Evolutionary conservation across 225 moss, liverwort and hornwort species (phyloP), one percentile per base, ranked within the genome.

Genomic region (Bryum argenteum): DNA sequence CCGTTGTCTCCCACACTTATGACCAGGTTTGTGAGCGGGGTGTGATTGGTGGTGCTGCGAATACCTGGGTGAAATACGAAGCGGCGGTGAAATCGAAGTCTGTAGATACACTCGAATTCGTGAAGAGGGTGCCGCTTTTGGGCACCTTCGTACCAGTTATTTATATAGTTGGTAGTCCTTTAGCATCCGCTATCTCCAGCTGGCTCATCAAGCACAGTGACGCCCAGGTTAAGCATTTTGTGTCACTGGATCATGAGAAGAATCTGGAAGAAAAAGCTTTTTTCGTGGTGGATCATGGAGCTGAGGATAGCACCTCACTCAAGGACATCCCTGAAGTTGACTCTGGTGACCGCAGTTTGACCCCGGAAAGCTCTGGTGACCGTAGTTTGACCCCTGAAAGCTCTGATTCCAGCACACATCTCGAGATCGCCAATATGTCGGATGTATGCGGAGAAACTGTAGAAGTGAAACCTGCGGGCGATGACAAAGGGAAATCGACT

Each of bases 41-140:
- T 43, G 8, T 87, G 10, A 59, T 87, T 70, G 80, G 75, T 80
- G 86, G 80, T 81, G 76, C 83, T 62, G 86, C 86, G 45, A 76
- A 87, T 70, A 78, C 78, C 10, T 87, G 86, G 86, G 74, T 83
- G 57, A 80, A 78, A 61, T 78, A 87, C 67, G 78, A 87, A 58
- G 74, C 65, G 66, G 45, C 78, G 11, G 66, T 81, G 66, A 81
- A 78, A 69, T 78, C 75, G 10, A 87, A 80, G 69, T 78, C 86
- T 57, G 53, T 47, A 58, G 74, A 87, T 23, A 69, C 75, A 10
- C 62, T 87, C 18, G 63, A 78, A 53, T 75, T 70, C 58, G 72
- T 65, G 54, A 60, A 64, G 42, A 70, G 75, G 45, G 18, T 83
- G 14, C 83, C 83, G 38, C 44, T 87, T 68, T 24, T 87, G 59